A percentile compares a stretch with the other conserved stretches of the same genome.
Evolutionary conservation across 2,329 filamentous ascomycete genomes (phyloP).

Genomic region (Aspergillus udagawae): DNA sequence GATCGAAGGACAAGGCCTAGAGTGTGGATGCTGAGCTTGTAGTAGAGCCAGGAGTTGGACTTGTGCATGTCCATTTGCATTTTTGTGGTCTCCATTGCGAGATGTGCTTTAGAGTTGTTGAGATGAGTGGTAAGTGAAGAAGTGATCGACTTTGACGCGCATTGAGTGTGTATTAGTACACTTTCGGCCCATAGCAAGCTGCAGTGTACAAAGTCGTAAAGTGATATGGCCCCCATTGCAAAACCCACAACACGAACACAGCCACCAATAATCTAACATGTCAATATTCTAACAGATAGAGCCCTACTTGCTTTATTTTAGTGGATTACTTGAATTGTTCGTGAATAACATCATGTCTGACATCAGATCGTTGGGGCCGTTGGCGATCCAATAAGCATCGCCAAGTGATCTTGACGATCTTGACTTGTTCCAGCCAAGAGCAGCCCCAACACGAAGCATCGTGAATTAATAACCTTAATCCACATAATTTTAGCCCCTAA

Average conservation of each 20-base stretch:
- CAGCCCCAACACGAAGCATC: not conserved
- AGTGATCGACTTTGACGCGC: slow-evolving; percentile 5
- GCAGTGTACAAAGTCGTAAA: too few relatives aligned
- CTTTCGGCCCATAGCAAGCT: not conserved
- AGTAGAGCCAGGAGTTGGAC: slow-evolving; percentile 10
- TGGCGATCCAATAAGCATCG: not conserved
- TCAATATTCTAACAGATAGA: not conserved
- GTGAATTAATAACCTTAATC: not conserved
- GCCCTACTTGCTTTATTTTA: not conserved
- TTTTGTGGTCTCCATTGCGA: slow-evolving; percentile 8
- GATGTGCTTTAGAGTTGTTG: not conserved
- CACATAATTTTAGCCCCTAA: not conserved
- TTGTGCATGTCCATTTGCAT: slow-evolving; percentile 9
- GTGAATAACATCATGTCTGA: too few relatives aligned
- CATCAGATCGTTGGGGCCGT: too few relatives aligned
- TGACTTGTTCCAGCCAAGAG: not conserved
- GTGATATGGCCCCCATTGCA: slow-evolving; percentile 1
- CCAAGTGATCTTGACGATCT: slow-evolving; percentile 1
- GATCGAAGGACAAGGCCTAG: slow-evolving; percentile 9
- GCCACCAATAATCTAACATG: not conserved
- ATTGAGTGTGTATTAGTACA: slow-evolving; percentile 5
- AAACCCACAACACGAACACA: not conserved
- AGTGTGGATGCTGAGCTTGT: slow-evolving; percentile 8
- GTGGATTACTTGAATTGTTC: too few relatives aligned
- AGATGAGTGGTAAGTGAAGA: not conserved